Evolutionary conservation across 2,329 filamentous ascomycete species (phyloP), one percentile per base, ranked within the genome.

Genomic region (Diaporthe sp.): DNA sequence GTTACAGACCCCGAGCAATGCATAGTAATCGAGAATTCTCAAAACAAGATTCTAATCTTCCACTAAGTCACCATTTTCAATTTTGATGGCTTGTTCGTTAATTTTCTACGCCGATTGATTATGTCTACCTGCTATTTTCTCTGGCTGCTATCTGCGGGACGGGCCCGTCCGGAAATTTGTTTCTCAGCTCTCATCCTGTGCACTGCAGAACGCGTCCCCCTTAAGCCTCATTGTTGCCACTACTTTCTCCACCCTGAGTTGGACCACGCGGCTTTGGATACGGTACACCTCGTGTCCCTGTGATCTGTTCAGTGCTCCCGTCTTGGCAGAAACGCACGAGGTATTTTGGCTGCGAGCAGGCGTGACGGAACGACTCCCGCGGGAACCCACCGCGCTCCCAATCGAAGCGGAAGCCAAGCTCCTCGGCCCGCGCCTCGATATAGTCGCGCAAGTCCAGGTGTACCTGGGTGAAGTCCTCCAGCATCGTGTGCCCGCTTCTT

Each of bases 271-370:
- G 3, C 22, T 22, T 4, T 12, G 30, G 25, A 5, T 13, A 50
- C 8, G 61, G n/a, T 17, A 66, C 61, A 50, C 39, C 37, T 13
- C 39, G 25, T 13, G 39, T 2, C 8, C 61, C 61, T 17, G 61
- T 66, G 8, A 15, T 66, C 15, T 17, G 19, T 66, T 39, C 39
- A 47, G 4, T n/a, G 17, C 15, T 51, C 30, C 61, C 25, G 8
- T 51, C 42, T 10, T 66, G 27, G 19, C 30, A 37, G 27, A 51
- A 32, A n/a, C 61, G 61, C 27, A 66, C 25, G 25, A 22, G 25
- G n/a, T 66, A 66, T 19, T 22, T 47, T 22, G 42, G 61, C 19
- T 66, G 42, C 61, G 61, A 66, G 42, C 25, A 51, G 27, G 61
- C n/a, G 25, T 13, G 27, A 25, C 61, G 61, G 7, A 47, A n/a